Base-by-base conservation (phyloP, 768 basidiomycete species). In the Fistulinella prunicolor region DNA sequence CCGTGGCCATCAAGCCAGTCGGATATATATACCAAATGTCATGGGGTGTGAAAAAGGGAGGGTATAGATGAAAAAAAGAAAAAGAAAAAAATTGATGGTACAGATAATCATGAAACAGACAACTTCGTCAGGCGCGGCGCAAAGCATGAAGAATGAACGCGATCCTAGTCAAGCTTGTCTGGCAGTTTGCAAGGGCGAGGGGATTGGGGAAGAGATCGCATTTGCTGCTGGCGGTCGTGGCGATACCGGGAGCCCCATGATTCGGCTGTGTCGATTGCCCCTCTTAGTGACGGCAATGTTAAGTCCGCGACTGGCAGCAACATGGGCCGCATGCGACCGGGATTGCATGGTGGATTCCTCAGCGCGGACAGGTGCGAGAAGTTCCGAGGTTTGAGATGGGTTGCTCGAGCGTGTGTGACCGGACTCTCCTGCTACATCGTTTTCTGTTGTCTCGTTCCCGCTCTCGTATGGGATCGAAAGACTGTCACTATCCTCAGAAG, bases 401-500 rank as follows among this genome's bases (percentile, higher is more conserved):
- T 65, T 60, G 49, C 73, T 75, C 34, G 73, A 74, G 36, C 69
- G 70, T 36, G 75, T 70, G 1, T 57, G 56, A 41, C 24, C 39
- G 38, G 78, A 78, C 46, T 80, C 79, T 21, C 69, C 62, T 34
- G 74, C 75, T 17, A 64, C 68, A 39, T 83, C 81, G 32, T 75
- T 75, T 53, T 83, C 86, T 20, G 80, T 80, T 16, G 80, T 80
- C 56, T 90, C 89, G 30, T 83, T 79, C 23, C 83, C 86, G 58
- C 86, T 89, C 49, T 86, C 88, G 42, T 87, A 86, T 35, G 81
- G 78, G 20, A 80, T 60, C 4, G 84, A 86, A 46, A 76, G 65
- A 45, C 82, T 81, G 42, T 90, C 90, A 30, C 78, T 80, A 42
- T 88, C 88, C 42, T 80, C 78, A 5, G 84, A 87, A 42, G 76